These are phyloP conservation scores for Houttuynia cordata DNA, from an alignment of 164 flowering plant species.

Conservation along the genomic window DNA sequence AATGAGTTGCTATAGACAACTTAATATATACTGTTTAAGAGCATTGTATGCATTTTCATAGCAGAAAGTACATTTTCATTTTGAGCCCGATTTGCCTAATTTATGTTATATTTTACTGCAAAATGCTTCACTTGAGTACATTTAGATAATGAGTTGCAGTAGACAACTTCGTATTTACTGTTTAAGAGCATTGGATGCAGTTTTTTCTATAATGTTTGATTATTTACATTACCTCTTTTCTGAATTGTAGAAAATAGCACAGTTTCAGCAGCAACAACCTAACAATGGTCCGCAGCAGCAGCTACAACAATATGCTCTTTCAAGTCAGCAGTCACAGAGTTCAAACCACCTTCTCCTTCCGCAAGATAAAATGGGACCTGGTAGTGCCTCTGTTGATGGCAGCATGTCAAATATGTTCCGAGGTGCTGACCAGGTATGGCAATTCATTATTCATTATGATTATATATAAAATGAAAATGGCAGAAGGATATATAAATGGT, in stretches of 20 bases:
- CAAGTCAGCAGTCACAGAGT: constrained; percentile 66
- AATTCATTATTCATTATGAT: no score
- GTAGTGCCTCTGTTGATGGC: constrained; percentile 67
- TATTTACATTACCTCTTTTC: constrained; percentile 1
- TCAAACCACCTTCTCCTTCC: constrained; percentile 65
- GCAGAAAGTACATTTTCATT: no score
- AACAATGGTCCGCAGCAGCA: constrained; percentile 40
- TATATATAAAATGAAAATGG: no score
- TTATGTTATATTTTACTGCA: no score
- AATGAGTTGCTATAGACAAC: background rate
- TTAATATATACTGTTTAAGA: constrained; percentile 4
- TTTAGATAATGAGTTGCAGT: background rate
- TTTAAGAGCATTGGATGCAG: background rate
- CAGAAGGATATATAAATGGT: no score
- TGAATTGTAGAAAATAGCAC: constrained; percentile 64
- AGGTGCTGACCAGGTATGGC: constrained; percentile 83
- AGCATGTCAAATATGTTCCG: constrained; percentile 83
- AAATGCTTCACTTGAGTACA: no score
- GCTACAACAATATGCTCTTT: constrained; percentile 67
- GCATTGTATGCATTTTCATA: background rate
- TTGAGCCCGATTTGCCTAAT: no score
- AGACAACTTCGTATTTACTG: constrained; percentile 1
- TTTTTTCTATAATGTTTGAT: background rate
- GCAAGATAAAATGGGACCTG: constrained; percentile 71
- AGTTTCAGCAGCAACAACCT: constrained; percentile 61